Evolutionary conservation across 169 alveolate species (phyloP).

Genomic region (Plasmodium gonderi): DNA sequence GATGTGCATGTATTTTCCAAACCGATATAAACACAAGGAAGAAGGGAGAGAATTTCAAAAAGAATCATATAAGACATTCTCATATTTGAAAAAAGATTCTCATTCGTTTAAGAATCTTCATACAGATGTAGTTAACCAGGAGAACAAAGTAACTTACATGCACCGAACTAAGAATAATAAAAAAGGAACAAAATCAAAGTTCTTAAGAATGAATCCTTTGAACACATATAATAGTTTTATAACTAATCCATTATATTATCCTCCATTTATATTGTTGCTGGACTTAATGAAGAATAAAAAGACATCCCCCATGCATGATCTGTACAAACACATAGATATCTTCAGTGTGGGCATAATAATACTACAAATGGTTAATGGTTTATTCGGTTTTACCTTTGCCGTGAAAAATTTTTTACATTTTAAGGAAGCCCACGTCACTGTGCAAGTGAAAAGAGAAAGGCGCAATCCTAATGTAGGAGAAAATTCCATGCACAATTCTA

Average conservation of each 20-base stretch:
- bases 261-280: conserved; percentile 13
- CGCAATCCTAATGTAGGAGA: no score
- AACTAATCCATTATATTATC: not conserved
- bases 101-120: no score
- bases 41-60: not conserved
- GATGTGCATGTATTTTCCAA: not conserved
- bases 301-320: not conserved
- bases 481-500: no score
- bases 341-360: conserved; percentile 49
- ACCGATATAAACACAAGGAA: not conserved
- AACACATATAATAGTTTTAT: not conserved
- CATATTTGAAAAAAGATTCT: no score
- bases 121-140: no score
- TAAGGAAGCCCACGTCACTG: not conserved
- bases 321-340: conserved; percentile 44
- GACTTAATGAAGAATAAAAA: conserved; percentile 5
- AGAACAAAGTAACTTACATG: no score
- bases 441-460: not conserved
- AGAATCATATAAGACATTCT: no score
- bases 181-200: not conserved
- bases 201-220: not conserved
- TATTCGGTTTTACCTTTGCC: not conserved
- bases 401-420: conserved; percentile 3
- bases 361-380: conserved; percentile 20
- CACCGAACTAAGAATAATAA: no score